These are phyloP conservation scores for Globisporangium yorkense DNA, from an alignment of 352 stramenopile genomes.

Conservation along the genomic window DNA sequence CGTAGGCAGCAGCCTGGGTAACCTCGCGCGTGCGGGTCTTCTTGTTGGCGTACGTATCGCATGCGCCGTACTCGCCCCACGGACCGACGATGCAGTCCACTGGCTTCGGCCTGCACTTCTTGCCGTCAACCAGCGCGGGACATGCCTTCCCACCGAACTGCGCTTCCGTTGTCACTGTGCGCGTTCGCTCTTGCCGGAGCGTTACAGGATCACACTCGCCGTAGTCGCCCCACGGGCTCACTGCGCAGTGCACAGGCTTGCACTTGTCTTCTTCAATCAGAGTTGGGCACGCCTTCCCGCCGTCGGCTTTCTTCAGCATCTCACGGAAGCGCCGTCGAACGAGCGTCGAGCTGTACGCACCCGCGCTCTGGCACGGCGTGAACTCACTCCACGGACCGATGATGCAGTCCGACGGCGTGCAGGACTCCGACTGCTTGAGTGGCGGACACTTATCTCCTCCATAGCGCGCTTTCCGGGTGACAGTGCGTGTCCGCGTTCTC, in stretches of 20 bases:
- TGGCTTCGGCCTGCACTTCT: constrained; percentile 27
- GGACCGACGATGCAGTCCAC: constrained; percentile 46
- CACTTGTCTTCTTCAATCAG: constrained; percentile 41
- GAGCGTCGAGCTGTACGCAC: constrained; percentile 7
- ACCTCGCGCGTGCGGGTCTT: constrained; percentile 39
- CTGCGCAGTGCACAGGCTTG: constrained; percentile 33
- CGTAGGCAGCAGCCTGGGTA: constrained; percentile 22
- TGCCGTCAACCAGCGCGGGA: constrained; percentile 22
- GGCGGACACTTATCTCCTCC: constrained; percentile 27
- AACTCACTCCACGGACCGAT: constrained; percentile 48
- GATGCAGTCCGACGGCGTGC: constrained; percentile 36
- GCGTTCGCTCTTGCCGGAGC: constrained; percentile 21
- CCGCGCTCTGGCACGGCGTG: constrained; percentile 24
- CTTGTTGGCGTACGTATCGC: constrained; percentile 39
- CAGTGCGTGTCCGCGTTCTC: constrained; percentile 26
- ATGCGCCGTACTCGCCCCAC: constrained; percentile 41
- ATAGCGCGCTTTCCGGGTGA: constrained; percentile 25
- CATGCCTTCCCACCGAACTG: constrained; percentile 33
- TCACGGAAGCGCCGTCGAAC: constrained; percentile 30
- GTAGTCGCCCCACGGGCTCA: constrained; percentile 34
- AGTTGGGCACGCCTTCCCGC: constrained; percentile 27
- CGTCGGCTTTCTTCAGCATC: constrained; percentile 31
- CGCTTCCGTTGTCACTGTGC: constrained; percentile 18
- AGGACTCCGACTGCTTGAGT: constrained; percentile 27
- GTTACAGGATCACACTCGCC: constrained; percentile 20